Evolutionary conservation across 1,284 basidiomycete genomes (phyloP), one percentile per base, ranked within the genome.

Genomic region (Apiotrichum gracile): DNA sequence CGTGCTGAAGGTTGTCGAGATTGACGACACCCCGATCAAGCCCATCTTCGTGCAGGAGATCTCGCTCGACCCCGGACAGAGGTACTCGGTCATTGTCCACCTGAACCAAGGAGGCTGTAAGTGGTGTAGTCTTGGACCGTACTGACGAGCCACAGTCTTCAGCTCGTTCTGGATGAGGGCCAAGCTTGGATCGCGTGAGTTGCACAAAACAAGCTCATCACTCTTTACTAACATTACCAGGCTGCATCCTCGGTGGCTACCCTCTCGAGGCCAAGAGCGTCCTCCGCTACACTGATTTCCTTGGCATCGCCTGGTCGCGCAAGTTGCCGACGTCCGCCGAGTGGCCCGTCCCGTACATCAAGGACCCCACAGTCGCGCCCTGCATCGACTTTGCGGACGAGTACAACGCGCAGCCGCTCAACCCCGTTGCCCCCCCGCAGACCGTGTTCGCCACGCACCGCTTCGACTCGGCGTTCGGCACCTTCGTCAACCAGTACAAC

Each of bases 131-230:
- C 7, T 4, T 8, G 5, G 21, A 4, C 5, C 7, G 19, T 39
- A 39, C 40, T 26, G 25, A 26, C 26, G n/a, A 13, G n/a, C 4
- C 39, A 17, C 39, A 29, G 26, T 19, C 16, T 62, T 63, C 14
- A 62, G 65, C 46, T 54, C 61, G 5, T 73, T 66, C 52, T 72
- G 60, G 58, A 51, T 74, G 9, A 59, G 72, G 12, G 58, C 64
- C 41, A 35, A 33, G 2, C 49, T 64, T n/a, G n/a, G n/a, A n/a
- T n/a, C n/a, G n/a, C n/a, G n/a, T n/a, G n/a, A 21, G 63, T 61
- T 49, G 55, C 43, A n/a, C 21, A 10, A 9, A n/a, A n/a, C n/a
- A n/a, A n/a, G n/a, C n/a, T n/a, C n/a, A n/a, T n/a, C n/a, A n/a
- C n/a, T n/a, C n/a, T n/a, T n/a, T n/a, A n/a, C n/a, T n/a, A n/a